Base-by-base conservation (phyloP, 768 basidiomycete species). In the Hypholoma sublateritium region DNA sequence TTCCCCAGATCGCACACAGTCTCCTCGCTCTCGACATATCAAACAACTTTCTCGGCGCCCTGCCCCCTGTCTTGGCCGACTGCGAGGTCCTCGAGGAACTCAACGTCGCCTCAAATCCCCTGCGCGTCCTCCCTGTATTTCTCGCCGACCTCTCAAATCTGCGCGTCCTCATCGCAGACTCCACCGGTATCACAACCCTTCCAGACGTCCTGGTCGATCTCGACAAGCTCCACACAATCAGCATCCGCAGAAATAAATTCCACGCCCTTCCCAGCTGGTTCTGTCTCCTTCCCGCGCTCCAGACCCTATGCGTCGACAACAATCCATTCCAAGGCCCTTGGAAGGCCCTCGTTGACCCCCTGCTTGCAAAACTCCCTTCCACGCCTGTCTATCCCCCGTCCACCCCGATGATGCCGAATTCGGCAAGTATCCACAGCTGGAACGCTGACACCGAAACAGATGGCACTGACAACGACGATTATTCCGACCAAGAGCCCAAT, bases 311-410 rank as follows among this genome's bases (percentile, higher is more conserved):
- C 62, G 85, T 99, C n/a, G 96, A 98, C 60, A 89, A 87, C 16
- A 99, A 99, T 69, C 94, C 95, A 7, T 98, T 99, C 73, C 91
- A 92, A 64, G 91, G 91, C 7, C 91, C 93, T 1, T 97, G 95
- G 93, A 86, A 88, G 67, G 87, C 91, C 32, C 78, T 99, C 52
- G 86, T 97, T 22, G 90, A 89, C 56, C 93, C 95, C 0, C 77
- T 98, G 47, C 77, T 95, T 8, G 79, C 86, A 51, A 85, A 85
- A 66, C 69, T 75, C 21, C 82, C 86, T 22, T 71, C 79, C 65
- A 81, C 83, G 1, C 87, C 87, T 21, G 70, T 78, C 32, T 88
- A 85, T 72, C 86, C 87, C 39, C 84, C 83, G 13, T 86, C 85
- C 17, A 86, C 85, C 2, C 87, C 87, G 25, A 77, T 80, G 41